phyloP scores from a whole-genome alignment of 2,329 filamentous ascomycete species.

The Colletotrichum incanum region DNA sequence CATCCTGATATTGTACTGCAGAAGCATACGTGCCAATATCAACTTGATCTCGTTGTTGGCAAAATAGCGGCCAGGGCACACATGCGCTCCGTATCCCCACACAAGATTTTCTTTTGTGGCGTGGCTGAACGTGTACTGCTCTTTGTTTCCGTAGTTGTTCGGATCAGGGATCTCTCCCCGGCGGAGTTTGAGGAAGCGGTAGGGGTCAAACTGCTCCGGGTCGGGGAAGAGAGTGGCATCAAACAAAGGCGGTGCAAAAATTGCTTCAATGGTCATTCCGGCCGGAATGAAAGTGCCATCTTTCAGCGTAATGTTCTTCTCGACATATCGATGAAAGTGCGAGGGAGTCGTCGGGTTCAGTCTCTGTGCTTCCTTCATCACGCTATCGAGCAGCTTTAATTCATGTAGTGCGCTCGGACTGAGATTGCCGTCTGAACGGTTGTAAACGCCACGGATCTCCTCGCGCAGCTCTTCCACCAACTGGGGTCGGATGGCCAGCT shows the following conservation, averaged over 20 bases:
- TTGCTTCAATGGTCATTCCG: constrained; percentile 56
- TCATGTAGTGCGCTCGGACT: constrained; percentile 51
- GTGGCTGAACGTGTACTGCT: constrained; percentile 55
- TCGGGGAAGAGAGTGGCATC: constrained; percentile 18
- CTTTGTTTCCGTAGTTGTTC: constrained; percentile 26
- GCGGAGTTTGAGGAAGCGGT: constrained; percentile 25
- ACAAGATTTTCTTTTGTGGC: constrained; percentile 49
- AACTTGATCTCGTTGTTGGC: constrained; percentile 56
- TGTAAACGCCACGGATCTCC: constrained; percentile 59
- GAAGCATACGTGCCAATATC: constrained; percentile 49
- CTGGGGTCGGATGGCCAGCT: constrained; percentile 64
- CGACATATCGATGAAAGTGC: constrained; percentile 55
- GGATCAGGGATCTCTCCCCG: constrained; percentile 15
- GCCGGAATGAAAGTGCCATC: constrained; percentile 33
- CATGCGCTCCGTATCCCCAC: constrained; percentile 56
- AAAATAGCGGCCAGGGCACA: constrained; percentile 57
- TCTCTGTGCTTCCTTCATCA: constrained; percentile 54
- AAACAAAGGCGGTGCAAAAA: constrained; percentile 19
- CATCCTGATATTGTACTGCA: constrained; percentile 49
- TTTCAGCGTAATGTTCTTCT: constrained; percentile 58
- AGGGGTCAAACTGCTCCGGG: constrained; percentile 20
- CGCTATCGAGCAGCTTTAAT: constrained; percentile 53
- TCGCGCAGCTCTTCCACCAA: constrained; percentile 64
- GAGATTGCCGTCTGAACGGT: constrained; percentile 49
- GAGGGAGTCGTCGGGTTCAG: constrained; percentile 46